A percentile compares a stretch with the other conserved stretches of the same genome.
Conservation (phyloP, 768 basidiomycete genomes). For the Psilocybe cyanescens region DNA sequence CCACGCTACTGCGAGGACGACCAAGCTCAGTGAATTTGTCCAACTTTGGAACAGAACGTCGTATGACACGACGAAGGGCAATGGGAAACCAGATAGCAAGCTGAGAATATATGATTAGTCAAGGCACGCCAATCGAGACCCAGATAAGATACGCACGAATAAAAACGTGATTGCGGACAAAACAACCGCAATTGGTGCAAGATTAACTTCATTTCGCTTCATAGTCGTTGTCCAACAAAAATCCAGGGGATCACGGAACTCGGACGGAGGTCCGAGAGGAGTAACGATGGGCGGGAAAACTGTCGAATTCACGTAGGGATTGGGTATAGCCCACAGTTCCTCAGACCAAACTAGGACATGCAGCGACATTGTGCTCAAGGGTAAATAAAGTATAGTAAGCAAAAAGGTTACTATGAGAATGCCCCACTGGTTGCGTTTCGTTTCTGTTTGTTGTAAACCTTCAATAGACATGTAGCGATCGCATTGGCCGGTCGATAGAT, state of each 20-base stretch:
- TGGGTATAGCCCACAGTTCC: slow-evolving; percentile 74
- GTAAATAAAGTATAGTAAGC: slow-evolving; percentile 72
- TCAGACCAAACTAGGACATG: slow-evolving; percentile 79
- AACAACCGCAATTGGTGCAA: slow-evolving; percentile 64
- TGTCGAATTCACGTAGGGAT: slow-evolving; percentile 67
- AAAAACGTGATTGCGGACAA: slow-evolving; percentile 54
- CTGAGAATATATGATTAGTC: slow-evolving; percentile 32
- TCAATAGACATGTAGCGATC: slow-evolving; percentile 54
- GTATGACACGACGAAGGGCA: slow-evolving; percentile 58
- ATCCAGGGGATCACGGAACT: slow-evolving; percentile 65
- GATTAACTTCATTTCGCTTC: slow-evolving; percentile 70
- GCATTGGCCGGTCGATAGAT: slow-evolving; percentile 49
- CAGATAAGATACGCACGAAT: slow-evolving; percentile 42
- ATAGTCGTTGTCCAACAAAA: slow-evolving; percentile 85
- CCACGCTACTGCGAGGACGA: slow-evolving; percentile 51
- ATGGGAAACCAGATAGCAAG: slow-evolving; percentile 75
- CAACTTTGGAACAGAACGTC: slow-evolving; percentile 61
- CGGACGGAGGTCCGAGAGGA: slow-evolving; percentile 57
- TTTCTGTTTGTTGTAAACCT: slow-evolving; percentile 52
- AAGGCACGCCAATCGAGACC: neutral
- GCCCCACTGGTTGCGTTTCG: slow-evolving; percentile 49
- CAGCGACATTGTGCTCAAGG: slow-evolving; percentile 76
- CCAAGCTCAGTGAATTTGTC: slow-evolving; percentile 78
- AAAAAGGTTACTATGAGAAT: slow-evolving; percentile 67
- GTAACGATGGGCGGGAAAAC: slow-evolving; percentile 49